Evolutionary conservation across 257 asterid genomes (phyloP).

Genomic region (Plectranthus barbatus): DNA sequence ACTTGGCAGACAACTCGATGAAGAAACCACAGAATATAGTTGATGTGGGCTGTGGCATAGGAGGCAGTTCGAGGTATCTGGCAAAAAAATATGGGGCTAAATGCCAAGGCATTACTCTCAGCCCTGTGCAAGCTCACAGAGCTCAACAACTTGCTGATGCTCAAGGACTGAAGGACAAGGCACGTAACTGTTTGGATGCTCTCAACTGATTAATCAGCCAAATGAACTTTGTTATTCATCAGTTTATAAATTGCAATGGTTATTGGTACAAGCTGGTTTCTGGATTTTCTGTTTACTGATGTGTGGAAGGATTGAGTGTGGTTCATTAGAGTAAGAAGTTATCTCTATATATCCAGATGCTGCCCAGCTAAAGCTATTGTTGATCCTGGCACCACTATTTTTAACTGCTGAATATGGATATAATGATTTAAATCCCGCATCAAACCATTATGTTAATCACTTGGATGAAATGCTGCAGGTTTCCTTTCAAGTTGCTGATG

Average conservation of each 20-base stretch:
- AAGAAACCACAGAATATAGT: conserved; percentile 53
- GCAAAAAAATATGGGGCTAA: conserved; percentile 67
- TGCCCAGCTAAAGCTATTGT: not conserved
- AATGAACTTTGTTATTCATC: too few relatives aligned
- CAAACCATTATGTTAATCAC: not conserved
- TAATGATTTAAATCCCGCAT: not conserved
- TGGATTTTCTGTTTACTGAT: not conserved
- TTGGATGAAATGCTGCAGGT: conserved; percentile 35
- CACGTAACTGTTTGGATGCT: conserved; percentile 1
- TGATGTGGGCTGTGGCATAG: conserved; percentile 99
- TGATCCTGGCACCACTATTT: not conserved
- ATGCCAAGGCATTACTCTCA: conserved; percentile 74
- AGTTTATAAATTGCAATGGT: too few relatives aligned
- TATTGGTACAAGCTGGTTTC: too few relatives aligned
- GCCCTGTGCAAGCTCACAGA: conserved; percentile 97
- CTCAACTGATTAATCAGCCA: not conserved
- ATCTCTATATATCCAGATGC: not conserved
- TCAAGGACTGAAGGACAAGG: conserved; percentile 68
- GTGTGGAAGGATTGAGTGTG: not conserved
- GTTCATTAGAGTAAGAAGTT: not conserved
- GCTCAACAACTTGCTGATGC: conserved; percentile 78
- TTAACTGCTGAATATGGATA: not conserved
- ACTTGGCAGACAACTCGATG: conserved; percentile 38
- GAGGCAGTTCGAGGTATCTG: conserved; percentile 86
- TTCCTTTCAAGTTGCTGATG: conserved; percentile 91